Conservation (phyloP, 768 basidiomycete genomes). For the Phallus indusiatus region DNA sequence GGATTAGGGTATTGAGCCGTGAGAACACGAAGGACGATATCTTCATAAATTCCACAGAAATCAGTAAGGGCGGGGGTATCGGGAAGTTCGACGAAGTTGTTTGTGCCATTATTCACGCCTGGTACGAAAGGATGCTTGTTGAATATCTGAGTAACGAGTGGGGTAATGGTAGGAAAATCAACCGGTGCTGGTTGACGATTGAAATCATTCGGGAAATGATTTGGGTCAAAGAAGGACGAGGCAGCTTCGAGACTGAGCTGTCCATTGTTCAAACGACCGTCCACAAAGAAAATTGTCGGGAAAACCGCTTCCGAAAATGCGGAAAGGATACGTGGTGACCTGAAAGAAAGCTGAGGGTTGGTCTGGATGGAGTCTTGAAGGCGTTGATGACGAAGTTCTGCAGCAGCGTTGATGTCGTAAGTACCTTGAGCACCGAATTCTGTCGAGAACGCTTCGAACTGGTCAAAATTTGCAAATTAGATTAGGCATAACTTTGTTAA, state of each 20-base stretch:
- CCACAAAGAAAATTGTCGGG: constrained; percentile 5
- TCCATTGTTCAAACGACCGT: not conserved
- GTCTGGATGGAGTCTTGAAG: constrained; percentile 6
- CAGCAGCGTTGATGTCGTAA: constrained; percentile 1
- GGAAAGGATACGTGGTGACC: not conserved
- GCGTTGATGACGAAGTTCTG: constrained; percentile 1
- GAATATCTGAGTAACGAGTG: not conserved
- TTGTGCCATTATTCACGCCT: constrained; percentile 3
- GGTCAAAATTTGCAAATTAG: no score
- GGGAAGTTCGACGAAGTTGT: not conserved
- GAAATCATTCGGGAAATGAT: constrained; percentile 1
- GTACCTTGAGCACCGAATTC: not conserved
- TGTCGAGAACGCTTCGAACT: not conserved
- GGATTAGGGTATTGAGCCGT: constrained; percentile 7
- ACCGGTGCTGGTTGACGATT: not conserved
- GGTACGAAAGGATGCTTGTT: not conserved
- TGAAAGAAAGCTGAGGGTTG: constrained; percentile 9
- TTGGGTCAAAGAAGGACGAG: constrained; percentile 1
- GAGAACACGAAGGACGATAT: constrained; percentile 1
- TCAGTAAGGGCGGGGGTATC: not conserved
- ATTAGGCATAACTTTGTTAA: not conserved
- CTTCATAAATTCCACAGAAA: constrained; percentile 1
- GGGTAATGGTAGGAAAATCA: not conserved
- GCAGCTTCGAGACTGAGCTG: not conserved
- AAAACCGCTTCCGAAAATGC: constrained; percentile 6